Base-by-base conservation (phyloP, 176 grass and related monocot genomes). In the Secale cereale region DNA sequence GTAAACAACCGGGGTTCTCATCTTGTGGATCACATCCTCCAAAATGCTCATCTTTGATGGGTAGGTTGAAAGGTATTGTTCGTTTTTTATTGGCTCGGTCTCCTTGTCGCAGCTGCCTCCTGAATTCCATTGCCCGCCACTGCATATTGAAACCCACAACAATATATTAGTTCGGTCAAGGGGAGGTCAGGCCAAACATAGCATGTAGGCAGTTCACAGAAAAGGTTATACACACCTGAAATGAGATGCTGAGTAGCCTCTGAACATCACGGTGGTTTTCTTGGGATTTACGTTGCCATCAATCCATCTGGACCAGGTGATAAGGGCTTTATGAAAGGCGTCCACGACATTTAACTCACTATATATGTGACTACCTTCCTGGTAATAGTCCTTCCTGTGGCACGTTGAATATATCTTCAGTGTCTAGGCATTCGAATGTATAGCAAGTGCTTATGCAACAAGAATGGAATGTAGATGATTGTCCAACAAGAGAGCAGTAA, bases 91-190 rank as follows among this genome's bases (percentile, higher is more conserved):
- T 39, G 97, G 97, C 19, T 92, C 67, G 1, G 82, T 97, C 86
- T 99, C 97, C 69, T 86, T 83, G 59, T 99, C 90, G 13, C 97
- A 99, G 27, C 90, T 91, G 4, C 97, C 94, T 5, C 97, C 97
- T 35, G 97, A 97, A 88, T 99, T 99, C 97, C 97, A 99, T 85
- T 94, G 97, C 8, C 97, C 97, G 6, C 92, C 97, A 39, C 97
- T 99, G 84, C 59, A 89, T 69, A 89, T 25, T 63, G 28, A 85
- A 68, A 91, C 22, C 80, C 14, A 77, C 19, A 79, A 8, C 9
- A 68, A 86, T 45, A 48, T 9, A 84, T 84, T 75, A 39, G 28
- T 63, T 87, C 62, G 39, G 45, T 33, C 26, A 75, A 45, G 37
- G 12, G 2, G 17, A 30, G 30, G 3, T 1, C n/a, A 56, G 2